Conservation (phyloP, 306 rosid species). For the Castanea crenata region DNA sequence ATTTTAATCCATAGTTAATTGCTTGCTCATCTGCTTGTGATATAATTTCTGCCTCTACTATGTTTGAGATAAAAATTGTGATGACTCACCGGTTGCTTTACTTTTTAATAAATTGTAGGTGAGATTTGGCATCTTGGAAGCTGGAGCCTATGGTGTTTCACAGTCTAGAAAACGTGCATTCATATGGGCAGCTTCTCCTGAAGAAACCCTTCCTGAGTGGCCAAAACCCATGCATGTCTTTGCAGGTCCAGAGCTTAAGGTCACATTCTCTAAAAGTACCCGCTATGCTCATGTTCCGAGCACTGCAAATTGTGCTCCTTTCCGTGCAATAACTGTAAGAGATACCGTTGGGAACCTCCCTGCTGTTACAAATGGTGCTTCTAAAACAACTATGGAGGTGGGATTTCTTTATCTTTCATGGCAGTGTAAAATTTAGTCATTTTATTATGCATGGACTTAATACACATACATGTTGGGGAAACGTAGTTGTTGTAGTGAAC, state of each 20-base stretch:
- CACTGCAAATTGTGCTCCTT: constrained; percentile 88
- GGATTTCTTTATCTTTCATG: too few relatives aligned
- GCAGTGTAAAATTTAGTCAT: too few relatives aligned
- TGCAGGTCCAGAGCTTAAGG: constrained; percentile 75
- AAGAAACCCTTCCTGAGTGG: constrained; percentile 91
- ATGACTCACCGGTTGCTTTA: too few relatives aligned
- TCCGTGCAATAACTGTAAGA: constrained; percentile 86
- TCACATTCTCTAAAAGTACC: constrained; percentile 46
- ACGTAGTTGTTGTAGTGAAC: too few relatives aligned
- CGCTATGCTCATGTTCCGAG: constrained; percentile 84
- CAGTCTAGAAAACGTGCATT: constrained; percentile 96
- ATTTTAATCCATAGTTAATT: too few relatives aligned
- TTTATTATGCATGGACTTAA: too few relatives aligned
- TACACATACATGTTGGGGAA: too few relatives aligned
- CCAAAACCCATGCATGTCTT: constrained; percentile 98
- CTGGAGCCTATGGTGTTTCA: constrained; percentile 94
- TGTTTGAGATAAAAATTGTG: too few relatives aligned
- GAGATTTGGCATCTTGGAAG: constrained; percentile 95
- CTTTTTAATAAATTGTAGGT: constrained; percentile 35
- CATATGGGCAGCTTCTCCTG: constrained; percentile 98
- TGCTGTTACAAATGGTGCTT: constrained; percentile 84
- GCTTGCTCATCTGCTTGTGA: too few relatives aligned
- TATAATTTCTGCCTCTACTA: too few relatives aligned
- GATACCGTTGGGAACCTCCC: constrained; percentile 98
- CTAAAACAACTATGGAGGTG: constrained; percentile 62